phyloP scores from a whole-genome alignment of 331 rosid species.

The Acacia concinna region DNA sequence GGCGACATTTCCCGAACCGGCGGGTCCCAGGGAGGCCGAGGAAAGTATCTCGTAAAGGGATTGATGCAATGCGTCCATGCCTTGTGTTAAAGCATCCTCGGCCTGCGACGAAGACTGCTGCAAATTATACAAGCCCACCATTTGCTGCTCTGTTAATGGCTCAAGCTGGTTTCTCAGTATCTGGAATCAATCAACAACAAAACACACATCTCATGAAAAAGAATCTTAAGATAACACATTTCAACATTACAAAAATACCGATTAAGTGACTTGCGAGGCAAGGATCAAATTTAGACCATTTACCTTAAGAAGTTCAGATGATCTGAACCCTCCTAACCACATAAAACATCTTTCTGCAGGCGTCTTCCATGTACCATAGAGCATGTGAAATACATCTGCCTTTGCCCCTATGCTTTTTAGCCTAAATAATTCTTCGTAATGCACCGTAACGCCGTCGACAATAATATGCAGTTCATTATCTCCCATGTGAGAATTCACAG shows the following conservation, averaged over 20 bases:
- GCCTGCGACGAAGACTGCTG: slow-evolving; percentile 83
- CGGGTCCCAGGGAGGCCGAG: slow-evolving; percentile 44
- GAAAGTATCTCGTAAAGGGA: slow-evolving; percentile 78
- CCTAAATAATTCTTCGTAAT: slow-evolving; percentile 70
- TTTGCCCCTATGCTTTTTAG: slow-evolving; percentile 69
- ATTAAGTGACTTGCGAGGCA: background rate
- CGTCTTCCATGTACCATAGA: slow-evolving; percentile 83
- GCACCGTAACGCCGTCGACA: slow-evolving; percentile 67
- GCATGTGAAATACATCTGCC: slow-evolving; percentile 81
- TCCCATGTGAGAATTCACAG: slow-evolving; percentile 57
- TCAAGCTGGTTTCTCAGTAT: slow-evolving; percentile 73
- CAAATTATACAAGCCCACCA: slow-evolving; percentile 73
- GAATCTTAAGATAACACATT: background rate
- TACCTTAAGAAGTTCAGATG: slow-evolving; percentile 88
- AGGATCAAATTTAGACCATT: background rate
- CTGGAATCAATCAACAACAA: slow-evolving; percentile 42
- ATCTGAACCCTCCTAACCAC: slow-evolving; percentile 90
- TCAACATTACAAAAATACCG: no score
- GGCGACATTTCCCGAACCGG: slow-evolving; percentile 61
- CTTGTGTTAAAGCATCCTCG: slow-evolving; percentile 89
- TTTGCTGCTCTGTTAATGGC: slow-evolving; percentile 66
- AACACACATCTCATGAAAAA: background rate
- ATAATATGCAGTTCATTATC: slow-evolving; percentile 65
- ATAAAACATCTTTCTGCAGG: slow-evolving; percentile 88
- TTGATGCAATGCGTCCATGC: slow-evolving; percentile 84